Evolutionary conservation across 768 basidiomycete genomes (phyloP).

Genomic region (Mycena rosella): DNA sequence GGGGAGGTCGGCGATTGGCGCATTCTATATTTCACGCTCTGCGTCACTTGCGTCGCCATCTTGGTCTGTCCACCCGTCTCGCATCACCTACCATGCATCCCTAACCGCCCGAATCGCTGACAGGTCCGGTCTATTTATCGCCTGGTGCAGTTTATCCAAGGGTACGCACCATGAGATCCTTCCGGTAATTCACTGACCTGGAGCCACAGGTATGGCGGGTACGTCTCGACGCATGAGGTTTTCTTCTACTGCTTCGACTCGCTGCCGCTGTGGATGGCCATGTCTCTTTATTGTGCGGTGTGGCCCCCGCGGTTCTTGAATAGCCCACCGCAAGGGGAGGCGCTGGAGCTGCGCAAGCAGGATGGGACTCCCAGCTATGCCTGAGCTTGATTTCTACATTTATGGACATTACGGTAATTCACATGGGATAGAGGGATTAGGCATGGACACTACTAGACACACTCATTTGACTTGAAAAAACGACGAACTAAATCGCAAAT

Average conservation of each 20-base stretch:
- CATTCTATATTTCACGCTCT: neutral
- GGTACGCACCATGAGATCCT: too few species aligned
- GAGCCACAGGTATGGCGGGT: slow-evolving; percentile 1
- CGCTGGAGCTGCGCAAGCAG: neutral
- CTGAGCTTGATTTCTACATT: too few species aligned
- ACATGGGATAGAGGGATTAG: too few species aligned
- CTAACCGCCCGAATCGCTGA: neutral
- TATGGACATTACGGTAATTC: too few species aligned
- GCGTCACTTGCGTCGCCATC: neutral
- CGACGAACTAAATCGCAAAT: too few species aligned
- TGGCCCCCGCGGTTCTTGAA: slow-evolving; percentile 28
- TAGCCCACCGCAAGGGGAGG: neutral
- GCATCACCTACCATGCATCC: neutral
- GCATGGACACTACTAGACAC: too few species aligned
- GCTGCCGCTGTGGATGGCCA: slow-evolving; percentile 27
- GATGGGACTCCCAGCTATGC: too few species aligned
- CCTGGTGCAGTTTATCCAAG: neutral
- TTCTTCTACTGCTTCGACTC: slow-evolving; percentile 27
- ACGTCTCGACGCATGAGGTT: slow-evolving; percentile 13
- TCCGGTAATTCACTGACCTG: too few species aligned
- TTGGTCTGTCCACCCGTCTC: neutral
- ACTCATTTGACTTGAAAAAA: too few species aligned
- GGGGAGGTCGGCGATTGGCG: neutral
- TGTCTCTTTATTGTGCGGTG: slow-evolving; percentile 25
- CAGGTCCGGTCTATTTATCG: neutral